Conservation (phyloP, 2,329 filamentous ascomycete genomes). For the Aspergillus sp. region DNA sequence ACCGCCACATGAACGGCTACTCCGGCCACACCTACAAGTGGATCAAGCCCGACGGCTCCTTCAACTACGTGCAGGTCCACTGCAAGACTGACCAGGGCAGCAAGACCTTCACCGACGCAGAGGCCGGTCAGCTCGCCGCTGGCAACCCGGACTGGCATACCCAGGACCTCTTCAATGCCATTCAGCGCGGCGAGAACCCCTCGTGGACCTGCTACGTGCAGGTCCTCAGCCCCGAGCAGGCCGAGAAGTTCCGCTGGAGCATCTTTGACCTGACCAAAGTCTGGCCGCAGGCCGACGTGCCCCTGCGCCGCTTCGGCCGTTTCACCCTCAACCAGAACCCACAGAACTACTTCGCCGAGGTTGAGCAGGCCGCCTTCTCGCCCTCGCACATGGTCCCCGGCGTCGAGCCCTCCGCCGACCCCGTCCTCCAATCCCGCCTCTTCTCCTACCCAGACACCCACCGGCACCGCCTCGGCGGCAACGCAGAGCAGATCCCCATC, state of each 20-base stretch:
- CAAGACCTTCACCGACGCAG: conserved; percentile 52
- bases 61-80: conserved; percentile 59
- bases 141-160: conserved; percentile 56
- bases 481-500: conserved; percentile 58
- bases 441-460: conserved; percentile 65
- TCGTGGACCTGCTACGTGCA: conserved; percentile 59
- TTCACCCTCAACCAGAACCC: conserved; percentile 58
- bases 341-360: conserved; percentile 62
- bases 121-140: conserved; percentile 47
- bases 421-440: conserved; percentile 59
- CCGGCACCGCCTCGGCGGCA: conserved; percentile 54
- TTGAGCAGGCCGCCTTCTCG: conserved; percentile 63
- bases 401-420: conserved; percentile 61
- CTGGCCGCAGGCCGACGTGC: conserved; percentile 57
- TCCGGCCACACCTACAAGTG: conserved; percentile 61
- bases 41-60: conserved; percentile 56
- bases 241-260: conserved; percentile 54
- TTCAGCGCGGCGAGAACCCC: conserved; percentile 53
- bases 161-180: conserved; percentile 57
- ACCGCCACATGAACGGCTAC: conserved; percentile 61
- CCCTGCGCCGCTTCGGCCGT: conserved; percentile 53
- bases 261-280: conserved; percentile 63
- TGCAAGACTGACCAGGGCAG: conserved; percentile 55
- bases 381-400: conserved; percentile 60
- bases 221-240: conserved; percentile 53